Evolutionary conservation across 164 flowering plant genomes (phyloP).

Genomic region (Aristolochia contorta): DNA sequence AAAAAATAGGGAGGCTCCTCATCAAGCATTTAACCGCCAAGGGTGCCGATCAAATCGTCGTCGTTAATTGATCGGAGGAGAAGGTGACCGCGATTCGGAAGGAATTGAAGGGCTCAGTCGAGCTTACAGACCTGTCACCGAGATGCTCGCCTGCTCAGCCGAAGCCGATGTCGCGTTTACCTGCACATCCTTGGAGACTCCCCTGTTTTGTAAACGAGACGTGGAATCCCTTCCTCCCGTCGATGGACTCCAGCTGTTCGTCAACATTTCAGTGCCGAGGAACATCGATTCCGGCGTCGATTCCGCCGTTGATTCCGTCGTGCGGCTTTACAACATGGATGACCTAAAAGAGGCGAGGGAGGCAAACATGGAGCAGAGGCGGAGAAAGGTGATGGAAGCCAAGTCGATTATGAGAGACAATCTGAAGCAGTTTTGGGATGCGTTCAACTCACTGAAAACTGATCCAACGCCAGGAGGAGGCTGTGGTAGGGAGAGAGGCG

Average conservation of each 20-base stretch:
- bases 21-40: too few species aligned
- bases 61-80: too few species aligned
- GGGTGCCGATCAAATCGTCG: too few species aligned
- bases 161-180: slow-evolving; percentile 92
- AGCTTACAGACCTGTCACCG: slow-evolving; percentile 71
- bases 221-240: slow-evolving; percentile 56
- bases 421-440: slow-evolving; percentile 80
- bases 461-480: too few species aligned
- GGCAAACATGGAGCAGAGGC: slow-evolving; percentile 85
- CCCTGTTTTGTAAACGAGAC: slow-evolving; percentile 57
- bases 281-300: slow-evolving; percentile 91
- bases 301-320: slow-evolving; percentile 45
- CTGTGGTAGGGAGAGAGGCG: too few species aligned
- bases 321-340: slow-evolving; percentile 82
- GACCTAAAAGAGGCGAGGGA: slow-evolving; percentile 95
- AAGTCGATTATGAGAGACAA: slow-evolving; percentile 70
- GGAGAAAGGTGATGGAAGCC: slow-evolving; percentile 92
- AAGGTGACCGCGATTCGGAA: too few species aligned
- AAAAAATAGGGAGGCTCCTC: too few species aligned
- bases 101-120: too few species aligned
- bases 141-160: slow-evolving; percentile 64
- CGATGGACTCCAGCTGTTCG: slow-evolving; percentile 62
- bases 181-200: slow-evolving; percentile 86
- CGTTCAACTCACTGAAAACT: too few species aligned
- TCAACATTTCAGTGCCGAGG: slow-evolving; percentile 94